Base-by-base conservation (phyloP, 768 basidiomycete genomes). In the Macrolepiota albuminosa region DNA sequence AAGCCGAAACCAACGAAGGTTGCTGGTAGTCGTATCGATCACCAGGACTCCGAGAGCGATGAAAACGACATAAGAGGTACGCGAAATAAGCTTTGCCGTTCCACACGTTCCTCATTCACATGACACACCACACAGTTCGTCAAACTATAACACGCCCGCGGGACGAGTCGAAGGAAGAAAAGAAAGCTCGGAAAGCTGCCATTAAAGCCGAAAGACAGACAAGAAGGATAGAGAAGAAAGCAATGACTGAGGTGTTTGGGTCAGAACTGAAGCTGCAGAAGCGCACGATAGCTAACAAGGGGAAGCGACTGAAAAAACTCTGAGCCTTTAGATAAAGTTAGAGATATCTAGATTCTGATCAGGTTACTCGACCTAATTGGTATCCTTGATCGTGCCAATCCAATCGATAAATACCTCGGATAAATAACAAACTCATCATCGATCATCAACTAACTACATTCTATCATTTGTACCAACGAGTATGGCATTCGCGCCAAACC, bases 91-190 rank as follows among this genome's bases (percentile, higher is more conserved):
- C 36, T 52, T 31, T n/a, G 49, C 21, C 14, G 33, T 4, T n/a
- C 24, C 14, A 21, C 10, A 9, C 18, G 8, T 21, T 46, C 13
- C 13, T 31, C 36, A 42, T 52, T 34, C 21, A 29, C 36, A 36
- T 6, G 52, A 34, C 4, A 39, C 50, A 26, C 5, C 6, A 24
- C 34, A 11, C 45, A 65, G 64, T 46, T 33, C 64, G 60, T 47
- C 64, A 63, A 58, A 91, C 91, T 1, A 70, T 92, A 58, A 75
- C 82, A 10, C 83, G 97, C 37, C 77, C 87, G 0, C 87, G 88
- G 57, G 79, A 86, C 61, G 97, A 99, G 72, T 81, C 85, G 0
- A 81, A 80, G 61, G 89, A 89, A 61, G 88, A 84, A 53, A 93
- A 87, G 70, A 89, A 80, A 66, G 79, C 81, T 0, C 80, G 91